Percentiles rank a stretch among this genome's conserved stretches.
phyloP scores from a whole-genome alignment of 1,284 basidiomycete genomes.

The Boletus mariae region DNA sequence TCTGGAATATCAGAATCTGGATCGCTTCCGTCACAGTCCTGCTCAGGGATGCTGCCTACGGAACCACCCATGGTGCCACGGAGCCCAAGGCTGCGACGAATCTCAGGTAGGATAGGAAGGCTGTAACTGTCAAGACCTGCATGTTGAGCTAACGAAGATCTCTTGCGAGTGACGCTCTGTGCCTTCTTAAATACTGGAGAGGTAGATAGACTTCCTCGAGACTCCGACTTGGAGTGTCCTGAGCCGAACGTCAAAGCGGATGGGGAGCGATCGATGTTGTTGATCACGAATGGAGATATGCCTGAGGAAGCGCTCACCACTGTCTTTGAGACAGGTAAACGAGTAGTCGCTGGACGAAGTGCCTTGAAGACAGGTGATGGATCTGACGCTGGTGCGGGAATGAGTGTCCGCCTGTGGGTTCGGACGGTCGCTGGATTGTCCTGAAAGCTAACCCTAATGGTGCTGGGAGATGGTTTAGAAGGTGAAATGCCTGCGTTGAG shows the following conservation, averaged over 20 bases:
- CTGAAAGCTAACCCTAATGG: constrained; percentile 6
- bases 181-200: constrained; percentile 51
- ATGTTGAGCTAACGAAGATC: constrained; percentile 34
- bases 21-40: constrained; percentile 50
- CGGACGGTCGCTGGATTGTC: constrained; percentile 23
- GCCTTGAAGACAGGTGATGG: constrained; percentile 56
- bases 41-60: constrained; percentile 40
- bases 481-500: constrained; percentile 49
- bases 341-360: constrained; percentile 46
- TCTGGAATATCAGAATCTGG: constrained; percentile 74
- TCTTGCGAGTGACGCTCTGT: constrained; percentile 34
- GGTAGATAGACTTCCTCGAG: constrained; percentile 31
- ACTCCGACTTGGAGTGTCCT: constrained; percentile 29
- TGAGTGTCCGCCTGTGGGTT: constrained; percentile 51
- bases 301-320: constrained; percentile 4
- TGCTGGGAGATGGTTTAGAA: constrained; percentile 32
- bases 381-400: constrained; percentile 49
- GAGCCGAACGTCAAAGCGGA: constrained; percentile 52
- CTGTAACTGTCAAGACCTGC: constrained; percentile 13
- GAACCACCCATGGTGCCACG: constrained; percentile 62
- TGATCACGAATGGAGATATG: constrained; percentile 14
- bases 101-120: constrained; percentile 47
- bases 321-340: constrained; percentile 17
- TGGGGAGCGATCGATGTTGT: constrained; percentile 33
- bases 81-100: constrained; percentile 55